These are phyloP conservation scores for Rosellinia necatrix DNA, from an alignment of 2,329 filamentous ascomycete genomes.

Conservation along the genomic window DNA sequence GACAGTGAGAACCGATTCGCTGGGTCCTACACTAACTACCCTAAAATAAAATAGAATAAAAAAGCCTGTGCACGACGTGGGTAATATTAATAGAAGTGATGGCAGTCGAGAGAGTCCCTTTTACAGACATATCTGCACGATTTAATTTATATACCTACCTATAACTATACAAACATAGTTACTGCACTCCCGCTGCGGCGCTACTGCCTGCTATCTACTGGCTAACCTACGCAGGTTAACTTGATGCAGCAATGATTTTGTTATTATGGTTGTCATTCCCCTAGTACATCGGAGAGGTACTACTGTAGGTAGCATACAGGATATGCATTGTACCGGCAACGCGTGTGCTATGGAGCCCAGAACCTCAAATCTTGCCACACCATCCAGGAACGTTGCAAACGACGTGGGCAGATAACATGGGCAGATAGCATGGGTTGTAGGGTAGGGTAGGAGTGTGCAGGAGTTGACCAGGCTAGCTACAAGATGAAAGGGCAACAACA, in stretches of 20 bases:
- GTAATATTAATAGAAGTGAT: slow-evolving; percentile 23
- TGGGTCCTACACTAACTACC: too few species aligned
- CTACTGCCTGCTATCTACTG: too few species aligned
- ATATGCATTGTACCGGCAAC: slow-evolving; percentile 18
- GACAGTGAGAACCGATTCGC: background rate
- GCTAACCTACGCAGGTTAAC: too few species aligned
- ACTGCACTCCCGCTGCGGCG: background rate
- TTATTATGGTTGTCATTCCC: background rate
- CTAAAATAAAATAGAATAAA: too few species aligned
- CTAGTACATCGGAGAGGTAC: background rate
- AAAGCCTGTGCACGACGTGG: slow-evolving; percentile 22
- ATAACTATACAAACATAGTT: too few species aligned
- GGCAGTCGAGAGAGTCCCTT: background rate
- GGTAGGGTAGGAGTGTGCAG: background rate
- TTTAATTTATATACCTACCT: background rate
- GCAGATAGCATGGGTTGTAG: slow-evolving; percentile 1
- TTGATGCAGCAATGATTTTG: background rate
- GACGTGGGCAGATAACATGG: slow-evolving; percentile 8
- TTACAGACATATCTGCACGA: slow-evolving; percentile 5
- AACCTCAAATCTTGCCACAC: slow-evolving; percentile 19
- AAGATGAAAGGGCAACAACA: too few species aligned
- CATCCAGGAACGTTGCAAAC: slow-evolving; percentile 19
- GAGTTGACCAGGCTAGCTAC: slow-evolving; percentile 5
- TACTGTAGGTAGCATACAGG: slow-evolving; percentile 4
- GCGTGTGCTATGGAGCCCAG: slow-evolving; percentile 12